Conservation (phyloP, 805 yeast species). For the Wickerhamiella vanderwaltii region DNA sequence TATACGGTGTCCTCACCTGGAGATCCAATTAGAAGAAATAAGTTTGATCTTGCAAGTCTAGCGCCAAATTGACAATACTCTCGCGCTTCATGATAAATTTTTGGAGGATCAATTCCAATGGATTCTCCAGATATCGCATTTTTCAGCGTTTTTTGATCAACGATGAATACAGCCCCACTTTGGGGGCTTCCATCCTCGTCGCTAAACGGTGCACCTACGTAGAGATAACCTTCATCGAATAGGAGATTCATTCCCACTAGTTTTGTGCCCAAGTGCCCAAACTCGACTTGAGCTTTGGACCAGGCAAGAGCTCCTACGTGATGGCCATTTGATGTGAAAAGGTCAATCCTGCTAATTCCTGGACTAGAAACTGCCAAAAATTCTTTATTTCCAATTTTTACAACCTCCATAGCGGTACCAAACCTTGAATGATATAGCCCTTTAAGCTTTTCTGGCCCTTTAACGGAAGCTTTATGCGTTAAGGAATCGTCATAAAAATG, state of each 20-base stretch:
- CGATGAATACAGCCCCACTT: slow-evolving; percentile 28
- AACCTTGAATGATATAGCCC: slow-evolving; percentile 26
- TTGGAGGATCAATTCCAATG: not conserved
- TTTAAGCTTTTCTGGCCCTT: slow-evolving; percentile 9
- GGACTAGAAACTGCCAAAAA: slow-evolving; percentile 41
- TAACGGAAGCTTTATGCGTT: slow-evolving; percentile 5
- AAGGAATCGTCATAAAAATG: slow-evolving; percentile 13
- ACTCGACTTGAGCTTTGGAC: slow-evolving; percentile 22
- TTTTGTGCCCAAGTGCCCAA: slow-evolving; percentile 35
- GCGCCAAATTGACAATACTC: slow-evolving; percentile 36
- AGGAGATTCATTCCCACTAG: slow-evolving; percentile 31
- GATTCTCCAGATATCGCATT: slow-evolving; percentile 5
- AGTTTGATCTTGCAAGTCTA: slow-evolving; percentile 24
- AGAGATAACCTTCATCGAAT: slow-evolving; percentile 31
- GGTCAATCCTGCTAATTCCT: slow-evolving; percentile 35
- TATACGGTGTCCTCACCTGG: slow-evolving; percentile 32
- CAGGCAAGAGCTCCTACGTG: slow-evolving; percentile 24
- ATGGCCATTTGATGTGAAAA: slow-evolving; percentile 26
- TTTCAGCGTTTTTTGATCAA: slow-evolving; percentile 26
- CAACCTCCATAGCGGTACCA: slow-evolving; percentile 32
- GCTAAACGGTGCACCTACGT: slow-evolving; percentile 35
- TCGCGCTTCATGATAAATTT: not conserved
- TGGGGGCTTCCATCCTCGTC: slow-evolving; percentile 29
- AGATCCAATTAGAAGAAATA: slow-evolving; percentile 29
- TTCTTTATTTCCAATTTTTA: slow-evolving; percentile 25